These are phyloP conservation scores for Chalciporus sp. DNA, from an alignment of 1,284 basidiomycete species.

Conservation along the genomic window DNA sequence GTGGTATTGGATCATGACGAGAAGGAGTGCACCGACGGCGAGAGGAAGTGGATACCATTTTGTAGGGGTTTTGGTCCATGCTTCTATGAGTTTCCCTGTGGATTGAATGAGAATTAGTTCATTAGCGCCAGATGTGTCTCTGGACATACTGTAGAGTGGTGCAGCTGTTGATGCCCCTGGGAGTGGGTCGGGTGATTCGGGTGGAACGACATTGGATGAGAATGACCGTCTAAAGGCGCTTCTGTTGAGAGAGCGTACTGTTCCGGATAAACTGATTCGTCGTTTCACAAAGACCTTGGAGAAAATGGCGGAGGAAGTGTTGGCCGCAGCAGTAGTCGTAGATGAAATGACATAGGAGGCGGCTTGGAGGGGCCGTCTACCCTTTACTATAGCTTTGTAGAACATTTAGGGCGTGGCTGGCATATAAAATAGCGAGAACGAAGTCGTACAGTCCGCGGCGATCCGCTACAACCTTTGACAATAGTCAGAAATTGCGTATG, in stretches of 20 bases:
- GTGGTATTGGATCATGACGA: slow-evolving; percentile 82
- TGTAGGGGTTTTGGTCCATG: slow-evolving; percentile 88
- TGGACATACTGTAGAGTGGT: slow-evolving; percentile 53
- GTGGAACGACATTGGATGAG: slow-evolving; percentile 40
- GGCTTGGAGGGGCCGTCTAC: slow-evolving; percentile 51
- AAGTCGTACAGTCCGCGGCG: slow-evolving; percentile 1
- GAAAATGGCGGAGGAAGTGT: slow-evolving; percentile 53
- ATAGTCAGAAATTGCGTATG: background rate
- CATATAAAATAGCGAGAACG: slow-evolving; percentile 21
- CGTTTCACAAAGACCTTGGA: slow-evolving; percentile 48
- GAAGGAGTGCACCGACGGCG: slow-evolving; percentile 86
- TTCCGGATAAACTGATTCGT: slow-evolving; percentile 43
- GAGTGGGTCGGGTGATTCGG: slow-evolving; percentile 30
- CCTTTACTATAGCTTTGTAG: slow-evolving; percentile 38
- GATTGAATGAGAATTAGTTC: slow-evolving; percentile 2
- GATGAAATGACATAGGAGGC: slow-evolving; percentile 50
- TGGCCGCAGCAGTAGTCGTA: slow-evolving; percentile 51
- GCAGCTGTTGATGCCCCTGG: slow-evolving; percentile 36
- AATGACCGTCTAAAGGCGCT: slow-evolving; percentile 41
- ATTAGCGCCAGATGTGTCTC: background rate
- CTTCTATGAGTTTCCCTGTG: slow-evolving; percentile 58
- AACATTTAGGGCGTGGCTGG: slow-evolving; percentile 27
- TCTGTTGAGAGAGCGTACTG: slow-evolving; percentile 31
- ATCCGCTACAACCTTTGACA: slow-evolving; percentile 2
- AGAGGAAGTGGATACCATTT: slow-evolving; percentile 97